phyloP scores from a whole-genome alignment of 306 rosid genomes.

The Inga leiocalycina region DNA sequence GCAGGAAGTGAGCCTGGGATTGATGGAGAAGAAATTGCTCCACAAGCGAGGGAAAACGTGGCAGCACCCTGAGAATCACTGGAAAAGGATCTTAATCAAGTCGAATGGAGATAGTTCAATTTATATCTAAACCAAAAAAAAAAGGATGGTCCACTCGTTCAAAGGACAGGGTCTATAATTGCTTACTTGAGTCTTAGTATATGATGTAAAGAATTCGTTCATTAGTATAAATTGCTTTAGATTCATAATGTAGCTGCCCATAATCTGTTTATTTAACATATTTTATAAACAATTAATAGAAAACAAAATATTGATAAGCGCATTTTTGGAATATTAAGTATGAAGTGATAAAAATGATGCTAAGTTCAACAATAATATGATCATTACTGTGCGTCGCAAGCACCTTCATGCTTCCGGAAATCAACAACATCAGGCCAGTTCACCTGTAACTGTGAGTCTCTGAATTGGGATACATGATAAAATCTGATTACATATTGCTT shows the following conservation, averaged over 20 bases:
- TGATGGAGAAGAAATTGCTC: constrained; percentile 79
- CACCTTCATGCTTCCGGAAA: no score
- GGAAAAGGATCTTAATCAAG: background rate
- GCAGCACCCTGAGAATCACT: constrained; percentile 58
- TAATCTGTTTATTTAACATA: background rate
- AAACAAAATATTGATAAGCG: background rate
- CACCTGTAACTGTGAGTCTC: no score
- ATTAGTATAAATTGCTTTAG: background rate
- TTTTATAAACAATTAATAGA: background rate
- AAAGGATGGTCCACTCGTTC: background rate
- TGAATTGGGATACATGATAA: no score
- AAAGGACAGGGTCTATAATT: background rate
- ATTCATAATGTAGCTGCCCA: background rate
- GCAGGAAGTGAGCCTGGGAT: constrained; percentile 61
- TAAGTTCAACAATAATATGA: background rate
- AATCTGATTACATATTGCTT: no score
- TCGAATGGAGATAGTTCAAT: background rate
- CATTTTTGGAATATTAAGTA: background rate
- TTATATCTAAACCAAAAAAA: background rate
- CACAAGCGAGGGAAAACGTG: constrained; percentile 71
- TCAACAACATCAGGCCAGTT: no score
- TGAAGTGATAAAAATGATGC: background rate
- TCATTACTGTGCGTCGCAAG: background rate
- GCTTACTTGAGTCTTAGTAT: background rate
- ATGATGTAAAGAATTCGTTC: background rate